These are phyloP conservation scores for Neurospora sp. DNA, from an alignment of 495 filamentous ascomycete genomes.

Conservation along the genomic window DNA sequence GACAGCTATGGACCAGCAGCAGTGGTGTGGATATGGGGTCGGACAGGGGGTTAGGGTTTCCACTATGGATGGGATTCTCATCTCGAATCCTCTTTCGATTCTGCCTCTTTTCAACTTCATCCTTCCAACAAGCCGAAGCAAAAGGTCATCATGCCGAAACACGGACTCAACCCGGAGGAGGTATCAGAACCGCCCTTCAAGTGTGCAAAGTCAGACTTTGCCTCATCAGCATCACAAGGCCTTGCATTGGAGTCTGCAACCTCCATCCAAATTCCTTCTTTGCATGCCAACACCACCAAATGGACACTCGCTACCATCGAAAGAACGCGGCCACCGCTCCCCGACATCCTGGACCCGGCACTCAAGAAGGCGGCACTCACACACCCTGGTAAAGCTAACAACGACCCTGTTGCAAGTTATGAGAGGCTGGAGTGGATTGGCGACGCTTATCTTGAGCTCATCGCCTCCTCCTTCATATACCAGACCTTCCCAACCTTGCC, in stretches of 20 bases:
- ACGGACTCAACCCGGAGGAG: not conserved
- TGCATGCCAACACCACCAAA: slow-evolving; percentile 14
- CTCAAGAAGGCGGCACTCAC: slow-evolving; percentile 58
- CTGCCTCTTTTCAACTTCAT: not conserved
- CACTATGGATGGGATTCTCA: not conserved
- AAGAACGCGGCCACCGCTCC: slow-evolving; percentile 41
- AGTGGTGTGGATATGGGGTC: not conserved
- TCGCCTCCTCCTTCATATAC: slow-evolving; percentile 55
- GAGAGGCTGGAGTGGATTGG: slow-evolving; percentile 68
- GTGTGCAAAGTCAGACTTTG: slow-evolving; percentile 4
- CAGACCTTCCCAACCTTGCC: slow-evolving; percentile 48
- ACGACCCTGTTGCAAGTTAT: slow-evolving; percentile 39
- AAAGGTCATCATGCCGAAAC: not conserved
- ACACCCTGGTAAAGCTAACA: slow-evolving; percentile 40
- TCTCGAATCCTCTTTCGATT: not conserved
- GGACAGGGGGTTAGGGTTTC: not conserved
- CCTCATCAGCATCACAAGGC: not conserved
- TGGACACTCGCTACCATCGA: slow-evolving; percentile 35
- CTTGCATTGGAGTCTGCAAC: not conserved
- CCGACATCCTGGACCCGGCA: slow-evolving; percentile 43
- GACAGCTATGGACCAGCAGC: not conserved
- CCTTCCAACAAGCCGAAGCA: not conserved
- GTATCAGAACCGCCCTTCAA: slow-evolving; percentile 4
- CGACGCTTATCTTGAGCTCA: slow-evolving; percentile 63
- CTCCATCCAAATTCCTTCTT: slow-evolving; percentile 1